phyloP scores from a whole-genome alignment of 768 basidiomycete species.

The Antrodiella citrinella region DNA sequence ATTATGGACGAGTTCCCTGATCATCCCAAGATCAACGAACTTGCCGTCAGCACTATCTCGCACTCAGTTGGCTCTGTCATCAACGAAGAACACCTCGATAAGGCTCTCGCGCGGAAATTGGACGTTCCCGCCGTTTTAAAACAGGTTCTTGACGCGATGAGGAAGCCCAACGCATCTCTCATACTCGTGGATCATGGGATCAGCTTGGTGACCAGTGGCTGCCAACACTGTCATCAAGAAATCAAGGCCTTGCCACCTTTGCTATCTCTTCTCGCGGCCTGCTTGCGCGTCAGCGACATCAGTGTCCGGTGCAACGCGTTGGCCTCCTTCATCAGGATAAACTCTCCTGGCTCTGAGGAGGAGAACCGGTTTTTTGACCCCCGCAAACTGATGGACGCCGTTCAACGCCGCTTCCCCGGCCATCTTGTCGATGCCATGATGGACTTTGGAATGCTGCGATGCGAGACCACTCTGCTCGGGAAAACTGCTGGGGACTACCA shows the following conservation, averaged over 20 bases:
- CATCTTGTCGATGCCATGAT: slow-evolving; percentile 39
- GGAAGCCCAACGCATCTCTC: slow-evolving; percentile 33
- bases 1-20: slow-evolving; percentile 43
- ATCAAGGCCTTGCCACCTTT: slow-evolving; percentile 36
- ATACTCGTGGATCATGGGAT: slow-evolving; percentile 46
- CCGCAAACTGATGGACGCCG: slow-evolving; percentile 32
- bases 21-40: slow-evolving; percentile 41
- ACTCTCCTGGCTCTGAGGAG: slow-evolving; percentile 32
- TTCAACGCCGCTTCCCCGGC: slow-evolving; percentile 35
- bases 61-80: slow-evolving; percentile 42
- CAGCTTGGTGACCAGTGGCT: slow-evolving; percentile 35
- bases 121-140: slow-evolving; percentile 30
- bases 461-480: slow-evolving; percentile 34
- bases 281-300: slow-evolving; percentile 48
- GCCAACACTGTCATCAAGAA: slow-evolving; percentile 35
- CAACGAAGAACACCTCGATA: slow-evolving; percentile 30
- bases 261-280: slow-evolving; percentile 45
- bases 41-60: slow-evolving; percentile 41
- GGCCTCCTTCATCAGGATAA: slow-evolving; percentile 44
- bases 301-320: slow-evolving; percentile 42
- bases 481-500: slow-evolving; percentile 36
- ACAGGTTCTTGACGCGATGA: slow-evolving; percentile 33
- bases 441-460: slow-evolving; percentile 38
- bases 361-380: slow-evolving; percentile 46
- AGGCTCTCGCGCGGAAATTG: slow-evolving; percentile 3